Conservation (phyloP, 106 monocot species). For the Dioscorea zingiberensis region DNA sequence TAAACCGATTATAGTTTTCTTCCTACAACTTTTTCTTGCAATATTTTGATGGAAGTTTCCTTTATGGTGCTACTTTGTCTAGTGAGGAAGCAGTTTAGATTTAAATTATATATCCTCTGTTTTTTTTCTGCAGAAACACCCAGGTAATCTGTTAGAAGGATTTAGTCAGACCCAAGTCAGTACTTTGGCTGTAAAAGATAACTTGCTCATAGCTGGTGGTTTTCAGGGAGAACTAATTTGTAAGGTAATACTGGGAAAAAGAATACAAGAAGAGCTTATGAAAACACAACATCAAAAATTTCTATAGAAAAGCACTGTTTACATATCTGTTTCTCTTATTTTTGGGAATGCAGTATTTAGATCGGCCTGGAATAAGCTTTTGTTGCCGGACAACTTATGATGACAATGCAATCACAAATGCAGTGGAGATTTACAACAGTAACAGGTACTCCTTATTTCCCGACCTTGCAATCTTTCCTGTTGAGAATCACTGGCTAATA, state of each 20-base stretch:
- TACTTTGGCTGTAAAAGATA: slow-evolving; percentile 58
- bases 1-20: background rate
- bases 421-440: slow-evolving; percentile 60
- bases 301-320: too few species aligned
- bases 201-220: slow-evolving; percentile 56
- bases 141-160: slow-evolving; percentile 53
- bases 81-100: background rate
- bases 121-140: slow-evolving; percentile 41
- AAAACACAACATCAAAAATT: too few species aligned
- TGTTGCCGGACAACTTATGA: slow-evolving; percentile 41
- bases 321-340: too few species aligned
- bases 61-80: background rate
- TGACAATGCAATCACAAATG: slow-evolving; percentile 80
- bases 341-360: slow-evolving; percentile 31
- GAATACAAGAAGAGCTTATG: too few species aligned
- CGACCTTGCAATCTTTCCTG: background rate
- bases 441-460: slow-evolving; percentile 22
- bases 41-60: too few species aligned
- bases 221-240: slow-evolving; percentile 72
- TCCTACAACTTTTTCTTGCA: too few species aligned
- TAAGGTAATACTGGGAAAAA: slow-evolving; percentile 31
- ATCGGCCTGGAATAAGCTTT: slow-evolving; percentile 54
- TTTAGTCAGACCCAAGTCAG: slow-evolving; percentile 55
- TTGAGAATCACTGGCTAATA: background rate
- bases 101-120: background rate